These are phyloP conservation scores for Umbelopsis vinacea DNA, from an alignment of 192 early-diverging fungal genomes.

Conservation along the genomic window DNA sequence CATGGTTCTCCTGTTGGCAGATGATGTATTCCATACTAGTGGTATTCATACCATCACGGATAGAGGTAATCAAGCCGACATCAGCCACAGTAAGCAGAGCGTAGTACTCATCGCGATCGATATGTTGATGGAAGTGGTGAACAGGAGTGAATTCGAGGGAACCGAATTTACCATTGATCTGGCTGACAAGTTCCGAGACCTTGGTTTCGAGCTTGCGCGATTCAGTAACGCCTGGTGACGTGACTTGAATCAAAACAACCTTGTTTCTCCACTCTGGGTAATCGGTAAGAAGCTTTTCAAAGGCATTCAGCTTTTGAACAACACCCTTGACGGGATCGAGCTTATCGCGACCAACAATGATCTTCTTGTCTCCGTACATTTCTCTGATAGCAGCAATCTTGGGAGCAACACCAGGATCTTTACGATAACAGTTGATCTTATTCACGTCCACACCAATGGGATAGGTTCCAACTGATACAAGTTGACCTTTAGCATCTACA, in stretches of 20 bases:
- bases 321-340: slow-evolving; percentile 95
- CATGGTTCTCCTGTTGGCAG: slow-evolving; percentile 88
- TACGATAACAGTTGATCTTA: slow-evolving; percentile 67
- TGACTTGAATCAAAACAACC: slow-evolving; percentile 97
- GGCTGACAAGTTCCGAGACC: slow-evolving; percentile 86
- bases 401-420: slow-evolving; percentile 69
- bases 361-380: slow-evolving; percentile 88
- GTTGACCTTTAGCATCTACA: slow-evolving; percentile 82
- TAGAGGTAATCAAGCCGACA: slow-evolving; percentile 87
- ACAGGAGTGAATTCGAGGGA: slow-evolving; percentile 95
- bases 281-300: slow-evolving; percentile 86
- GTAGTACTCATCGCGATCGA: slow-evolving; percentile 97
- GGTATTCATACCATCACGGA: slow-evolving; percentile 99
- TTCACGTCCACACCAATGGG: slow-evolving; percentile 95
- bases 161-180: slow-evolving; percentile 94
- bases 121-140: slow-evolving; percentile 89
- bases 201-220: slow-evolving; percentile 79
- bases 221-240: slow-evolving; percentile 79
- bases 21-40: slow-evolving; percentile 95
- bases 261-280: slow-evolving; percentile 95
- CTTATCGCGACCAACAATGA: slow-evolving; percentile 96
- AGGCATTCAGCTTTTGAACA: slow-evolving; percentile 90
- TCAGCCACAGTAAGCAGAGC: slow-evolving; percentile 95
- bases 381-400: slow-evolving; percentile 82
- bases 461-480: slow-evolving; percentile 87